A percentile compares a stretch with the other conserved stretches of the same genome.
Evolutionary conservation across 2,329 filamentous ascomycete species (phyloP).

Genomic region (Colletotrichum tamarilloi): DNA sequence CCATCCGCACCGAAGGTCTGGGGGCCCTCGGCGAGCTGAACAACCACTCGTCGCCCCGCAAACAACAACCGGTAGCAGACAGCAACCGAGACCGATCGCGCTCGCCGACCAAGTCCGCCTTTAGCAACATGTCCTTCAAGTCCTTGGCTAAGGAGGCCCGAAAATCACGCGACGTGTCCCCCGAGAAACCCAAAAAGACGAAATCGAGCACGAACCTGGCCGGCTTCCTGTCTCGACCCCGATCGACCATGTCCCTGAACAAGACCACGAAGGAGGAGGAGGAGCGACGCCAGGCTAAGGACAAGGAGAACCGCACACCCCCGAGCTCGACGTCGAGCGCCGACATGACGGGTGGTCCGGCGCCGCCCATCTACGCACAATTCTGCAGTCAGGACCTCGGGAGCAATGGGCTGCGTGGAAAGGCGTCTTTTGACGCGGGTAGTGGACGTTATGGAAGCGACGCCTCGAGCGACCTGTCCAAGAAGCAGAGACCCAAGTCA

Average conservation of each 20-base stretch:
- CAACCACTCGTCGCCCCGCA: slow-evolving; percentile 59
- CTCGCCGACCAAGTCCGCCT: slow-evolving; percentile 57
- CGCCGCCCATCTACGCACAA: slow-evolving; percentile 84
- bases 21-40: slow-evolving; percentile 67
- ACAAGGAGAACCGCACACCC: slow-evolving; percentile 87
- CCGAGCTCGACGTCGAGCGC: slow-evolving; percentile 55
- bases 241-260: slow-evolving; percentile 76
- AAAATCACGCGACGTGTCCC: slow-evolving; percentile 58
- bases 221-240: slow-evolving; percentile 78
- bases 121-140: slow-evolving; percentile 58
- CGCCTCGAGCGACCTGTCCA: slow-evolving; percentile 4
- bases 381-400: slow-evolving; percentile 63
- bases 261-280: slow-evolving; percentile 63
- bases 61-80: slow-evolving; percentile 39
- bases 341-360: slow-evolving; percentile 43
- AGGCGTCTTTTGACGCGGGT: slow-evolving; percentile 35
- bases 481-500: slow-evolving; percentile 62
- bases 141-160: slow-evolving; percentile 51
- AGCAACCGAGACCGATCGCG: slow-evolving; percentile 45
- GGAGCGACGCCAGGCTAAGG: slow-evolving; percentile 62
- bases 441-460: slow-evolving; percentile 31
- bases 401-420: slow-evolving; percentile 33
- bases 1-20: slow-evolving; percentile 45
- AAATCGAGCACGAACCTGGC: slow-evolving; percentile 89
- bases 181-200: slow-evolving; percentile 77